These are phyloP conservation scores for Canariomyces notabilis DNA, from an alignment of 2,329 filamentous ascomycete species.

Conservation along the genomic window DNA sequence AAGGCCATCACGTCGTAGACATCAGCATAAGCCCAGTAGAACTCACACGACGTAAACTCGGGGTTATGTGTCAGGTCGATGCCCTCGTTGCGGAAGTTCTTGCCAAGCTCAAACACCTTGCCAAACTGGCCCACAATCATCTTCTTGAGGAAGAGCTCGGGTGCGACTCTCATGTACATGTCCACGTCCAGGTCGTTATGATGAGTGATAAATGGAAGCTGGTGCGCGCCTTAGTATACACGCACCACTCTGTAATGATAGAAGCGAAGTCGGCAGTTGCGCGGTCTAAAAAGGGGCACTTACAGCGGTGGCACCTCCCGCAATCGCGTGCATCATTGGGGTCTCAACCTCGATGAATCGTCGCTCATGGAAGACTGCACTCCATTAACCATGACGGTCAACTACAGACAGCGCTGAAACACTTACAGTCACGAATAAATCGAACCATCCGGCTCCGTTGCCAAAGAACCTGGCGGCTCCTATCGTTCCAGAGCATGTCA, in stretches of 20 bases:
- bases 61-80: conserved; percentile 94
- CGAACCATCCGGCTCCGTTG: conserved; percentile 82
- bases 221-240: neutral
- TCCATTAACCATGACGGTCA: neutral
- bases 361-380: conserved; percentile 65
- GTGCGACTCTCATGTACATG: conserved; percentile 90
- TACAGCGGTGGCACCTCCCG: conserved; percentile 82
- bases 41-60: conserved; percentile 96
- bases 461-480: conserved; percentile 74
- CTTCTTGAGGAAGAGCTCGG: conserved; percentile 96
- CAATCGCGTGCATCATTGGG: conserved; percentile 94
- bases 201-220: conserved; percentile 84
- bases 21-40: conserved; percentile 92
- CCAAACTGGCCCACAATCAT: conserved; percentile 88
- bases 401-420: too few species aligned
- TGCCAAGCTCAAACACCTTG: conserved; percentile 91
- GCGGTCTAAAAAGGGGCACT: conserved; percentile 7
- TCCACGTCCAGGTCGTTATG: conserved; percentile 96
- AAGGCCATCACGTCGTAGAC: conserved; percentile 85
- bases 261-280: too few species aligned
- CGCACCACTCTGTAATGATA: neutral
- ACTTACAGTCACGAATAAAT: conserved; percentile 68
- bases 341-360: conserved; percentile 95
- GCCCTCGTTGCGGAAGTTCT: conserved; percentile 91
- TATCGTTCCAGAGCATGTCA: conserved; percentile 95